These are phyloP conservation scores for Yamadazyma dendronema DNA, from an alignment of 1,139 yeast species.

Conservation along the genomic window DNA sequence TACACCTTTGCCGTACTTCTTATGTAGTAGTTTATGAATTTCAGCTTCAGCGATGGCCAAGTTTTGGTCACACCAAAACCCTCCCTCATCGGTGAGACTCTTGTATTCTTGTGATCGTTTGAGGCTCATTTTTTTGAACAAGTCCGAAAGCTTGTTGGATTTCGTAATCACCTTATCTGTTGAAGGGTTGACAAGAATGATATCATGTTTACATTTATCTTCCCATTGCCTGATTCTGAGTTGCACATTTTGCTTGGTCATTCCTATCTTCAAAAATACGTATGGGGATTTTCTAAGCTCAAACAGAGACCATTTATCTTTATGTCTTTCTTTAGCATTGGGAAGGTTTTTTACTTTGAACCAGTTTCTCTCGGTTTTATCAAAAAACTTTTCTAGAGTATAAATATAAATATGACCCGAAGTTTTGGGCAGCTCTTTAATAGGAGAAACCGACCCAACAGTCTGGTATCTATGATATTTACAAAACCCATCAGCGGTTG, in stretches of 20 bases:
- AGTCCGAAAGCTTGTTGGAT: slow-evolving; percentile 7
- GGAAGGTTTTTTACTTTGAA: slow-evolving; percentile 37
- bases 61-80: slow-evolving; percentile 29
- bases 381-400: slow-evolving; percentile 44
- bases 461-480: slow-evolving; percentile 20
- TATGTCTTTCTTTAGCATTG: slow-evolving; percentile 16
- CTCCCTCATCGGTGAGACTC: slow-evolving; percentile 21
- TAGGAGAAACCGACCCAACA: background rate
- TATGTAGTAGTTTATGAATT: slow-evolving; percentile 38
- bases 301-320: slow-evolving; percentile 33
- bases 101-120: slow-evolving; percentile 5
- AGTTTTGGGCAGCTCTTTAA: background rate
- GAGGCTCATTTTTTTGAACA: slow-evolving; percentile 10
- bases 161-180: slow-evolving; percentile 10
- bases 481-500: slow-evolving; percentile 24
- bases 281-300: slow-evolving; percentile 36
- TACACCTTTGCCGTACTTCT: slow-evolving; percentile 43
- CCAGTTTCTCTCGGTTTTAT: slow-evolving; percentile 20
- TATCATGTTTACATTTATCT: slow-evolving; percentile 48
- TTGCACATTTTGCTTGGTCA: slow-evolving; percentile 48
- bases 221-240: slow-evolving; percentile 54
- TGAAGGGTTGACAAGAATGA: slow-evolving; percentile 13
- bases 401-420: slow-evolving; percentile 54
- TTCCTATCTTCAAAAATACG: slow-evolving; percentile 54
- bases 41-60: slow-evolving; percentile 38